Percentiles rank a stretch among this genome's conserved stretches.
These are phyloP conservation scores for Pleomassaria siparia DNA, from an alignment of 2,329 filamentous ascomycete genomes.

Conservation along the genomic window DNA sequence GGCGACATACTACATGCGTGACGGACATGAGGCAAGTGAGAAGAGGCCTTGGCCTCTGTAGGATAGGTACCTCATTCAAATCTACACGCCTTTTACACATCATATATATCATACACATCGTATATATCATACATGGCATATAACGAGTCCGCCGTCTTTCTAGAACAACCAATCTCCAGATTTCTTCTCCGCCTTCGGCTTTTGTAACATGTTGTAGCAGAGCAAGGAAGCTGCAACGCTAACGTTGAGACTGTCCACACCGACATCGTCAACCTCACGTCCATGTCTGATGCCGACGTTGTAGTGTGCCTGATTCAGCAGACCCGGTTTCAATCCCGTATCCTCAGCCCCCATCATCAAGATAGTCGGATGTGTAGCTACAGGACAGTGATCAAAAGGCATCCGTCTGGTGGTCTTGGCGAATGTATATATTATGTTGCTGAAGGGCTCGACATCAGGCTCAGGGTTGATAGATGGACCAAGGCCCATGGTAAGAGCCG, in stretches of 20 bases:
- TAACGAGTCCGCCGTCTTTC: not conserved
- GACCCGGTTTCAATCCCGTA: constrained; percentile 26
- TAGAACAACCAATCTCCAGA: constrained; percentile 27
- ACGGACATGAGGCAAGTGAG: too few relatives aligned
- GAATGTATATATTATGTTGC: constrained; percentile 27
- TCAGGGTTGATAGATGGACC: not conserved
- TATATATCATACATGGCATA: constrained; percentile 1
- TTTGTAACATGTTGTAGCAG: constrained; percentile 66
- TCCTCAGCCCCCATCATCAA: constrained; percentile 63
- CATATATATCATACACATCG: not conserved
- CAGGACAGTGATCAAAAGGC: constrained; percentile 26
- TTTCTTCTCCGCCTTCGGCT: constrained; percentile 20
- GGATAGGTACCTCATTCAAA: not conserved
- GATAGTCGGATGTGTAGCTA: constrained; percentile 63
- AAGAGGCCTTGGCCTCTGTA: too few relatives aligned
- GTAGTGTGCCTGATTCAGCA: constrained; percentile 61
- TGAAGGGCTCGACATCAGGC: constrained; percentile 1
- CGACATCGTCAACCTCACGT: constrained; percentile 49
- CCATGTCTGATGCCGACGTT: constrained; percentile 63
- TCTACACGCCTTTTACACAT: not conserved
- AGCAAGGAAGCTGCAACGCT: constrained; percentile 82
- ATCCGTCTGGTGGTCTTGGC: constrained; percentile 22
- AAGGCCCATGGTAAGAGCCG: constrained; percentile 10
- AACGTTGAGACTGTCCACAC: constrained; percentile 90
- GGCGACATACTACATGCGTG: too few relatives aligned